Evolutionary conservation across 1,284 basidiomycete genomes (phyloP), one percentile per base, ranked within the genome.

Genomic region (Cutaneotrichosporon cutaneum): DNA sequence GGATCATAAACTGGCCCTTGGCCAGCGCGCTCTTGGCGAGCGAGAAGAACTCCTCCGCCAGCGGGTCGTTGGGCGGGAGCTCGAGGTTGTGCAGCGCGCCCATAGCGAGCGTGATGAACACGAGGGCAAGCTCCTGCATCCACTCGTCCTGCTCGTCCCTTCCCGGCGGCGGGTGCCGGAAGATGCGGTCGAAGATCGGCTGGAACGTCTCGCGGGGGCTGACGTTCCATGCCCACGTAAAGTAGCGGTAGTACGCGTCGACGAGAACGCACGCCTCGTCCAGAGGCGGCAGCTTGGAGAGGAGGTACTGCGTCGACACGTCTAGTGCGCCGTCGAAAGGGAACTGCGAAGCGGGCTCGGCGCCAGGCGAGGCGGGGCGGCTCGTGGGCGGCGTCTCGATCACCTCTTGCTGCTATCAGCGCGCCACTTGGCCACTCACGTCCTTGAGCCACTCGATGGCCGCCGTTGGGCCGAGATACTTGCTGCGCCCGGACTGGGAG

Each of bases 51-150:
- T 73, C 68, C 54, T 74, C 59, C 22, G 73, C 67, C 32, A 64
- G 58, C 1, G 66, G 60, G 60, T 74, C 70, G 52, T 75, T 58
- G 22, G 72, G 66, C 32, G 75, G 57, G 21, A 77, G 39, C 63
- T 79, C 70, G 45, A 74, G 67, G 52, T 68, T 72, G 62, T 72
- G 64, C 55, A 75, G 56, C 0, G 71, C 63, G 7, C 75, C 75
- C 51, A 73, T 58, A 0, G 73, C 75, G 10, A 75, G 58, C 18
- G 70, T 63, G 11, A 70, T 67, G 56, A 61, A 74, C 9, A 74
- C 44, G 1, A 74, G 62, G 0, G 72, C 73, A 2, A 77, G 62
- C 52, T 69, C 66, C 33, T 74, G 72, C 3, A 66, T 51, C 44
- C 32, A 55, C 56, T 11, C 54, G 21, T 45, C 56, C 21, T 18